Percentiles rank a stretch among this genome's conserved stretches.
phyloP scores from a whole-genome alignment of 1,284 basidiomycete species.

The Porogramme epimiltina region DNA sequence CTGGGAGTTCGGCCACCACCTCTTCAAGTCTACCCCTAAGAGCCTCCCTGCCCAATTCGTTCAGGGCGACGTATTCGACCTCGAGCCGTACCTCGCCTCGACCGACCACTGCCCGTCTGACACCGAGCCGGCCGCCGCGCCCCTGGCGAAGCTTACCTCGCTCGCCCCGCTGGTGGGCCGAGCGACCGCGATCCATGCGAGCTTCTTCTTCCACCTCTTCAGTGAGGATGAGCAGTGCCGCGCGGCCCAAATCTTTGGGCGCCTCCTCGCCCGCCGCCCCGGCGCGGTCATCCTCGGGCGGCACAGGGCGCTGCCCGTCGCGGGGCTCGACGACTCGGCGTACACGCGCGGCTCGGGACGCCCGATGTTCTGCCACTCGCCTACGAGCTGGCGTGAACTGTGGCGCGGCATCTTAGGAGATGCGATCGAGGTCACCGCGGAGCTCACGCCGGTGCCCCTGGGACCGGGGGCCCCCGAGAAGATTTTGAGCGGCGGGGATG shows the following conservation, averaged over 20 bases:
- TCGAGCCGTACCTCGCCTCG: slow-evolving; percentile 26
- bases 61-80: slow-evolving; percentile 44
- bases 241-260: slow-evolving; percentile 37
- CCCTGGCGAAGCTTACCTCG: slow-evolving; percentile 26
- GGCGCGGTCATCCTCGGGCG: slow-evolving; percentile 39
- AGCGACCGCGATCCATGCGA: neutral
- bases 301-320: neutral
- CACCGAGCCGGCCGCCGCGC: slow-evolving; percentile 6
- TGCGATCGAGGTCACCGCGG: neutral
- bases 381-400: neutral
- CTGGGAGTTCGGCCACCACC: slow-evolving; percentile 33
- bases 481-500: neutral
- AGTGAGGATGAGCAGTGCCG: slow-evolving; percentile 39
- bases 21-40: slow-evolving; percentile 32
- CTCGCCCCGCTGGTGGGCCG: slow-evolving; percentile 31
- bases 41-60: slow-evolving; percentile 46
- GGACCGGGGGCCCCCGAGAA: neutral
- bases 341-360: neutral
- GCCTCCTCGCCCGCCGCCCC: slow-evolving; percentile 36
- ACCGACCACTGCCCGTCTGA: slow-evolving; percentile 15
- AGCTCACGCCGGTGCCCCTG: neutral
- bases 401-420: neutral
- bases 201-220: slow-evolving; percentile 45
- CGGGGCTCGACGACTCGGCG: neutral
- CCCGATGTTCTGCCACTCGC: neutral